Percentiles rank a stretch among this genome's conserved stretches.
phyloP scores from a whole-genome alignment of 345 rosid genomes.

The Melaleuca quinquenervia region DNA sequence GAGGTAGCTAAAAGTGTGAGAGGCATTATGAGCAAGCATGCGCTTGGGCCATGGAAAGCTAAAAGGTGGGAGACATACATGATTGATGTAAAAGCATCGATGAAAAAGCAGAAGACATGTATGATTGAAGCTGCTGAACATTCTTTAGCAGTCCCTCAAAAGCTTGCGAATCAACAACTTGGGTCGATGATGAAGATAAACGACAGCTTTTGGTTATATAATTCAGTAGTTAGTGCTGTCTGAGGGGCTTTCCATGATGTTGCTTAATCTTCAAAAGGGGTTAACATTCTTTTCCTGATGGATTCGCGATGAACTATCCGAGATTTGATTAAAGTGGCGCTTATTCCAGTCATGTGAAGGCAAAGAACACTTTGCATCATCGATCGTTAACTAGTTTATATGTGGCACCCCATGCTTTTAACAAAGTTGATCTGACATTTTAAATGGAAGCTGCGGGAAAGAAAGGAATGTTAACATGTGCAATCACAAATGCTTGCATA shows the following conservation, averaged over 20 bases:
- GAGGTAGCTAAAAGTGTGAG: neutral
- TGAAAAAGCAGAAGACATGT: conserved; percentile 11
- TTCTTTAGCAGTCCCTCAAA: conserved; percentile 10
- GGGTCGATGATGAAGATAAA: neutral
- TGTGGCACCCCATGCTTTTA: neutral
- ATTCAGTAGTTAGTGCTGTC: neutral
- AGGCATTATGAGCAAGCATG: conserved; percentile 34
- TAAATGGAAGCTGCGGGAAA: neutral
- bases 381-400: neutral
- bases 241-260: neutral
- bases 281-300: neutral
- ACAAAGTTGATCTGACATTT: neutral
- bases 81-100: conserved; percentile 21
- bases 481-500: neutral
- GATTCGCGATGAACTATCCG: neutral
- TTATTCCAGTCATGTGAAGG: conserved; percentile 42
- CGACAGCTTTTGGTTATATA: neutral
- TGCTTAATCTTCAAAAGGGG: neutral
- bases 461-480: neutral
- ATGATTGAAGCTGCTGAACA: conserved; percentile 16
- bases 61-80: conserved; percentile 22
- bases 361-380: neutral
- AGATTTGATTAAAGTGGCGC: conserved; percentile 14
- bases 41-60: conserved; percentile 16
- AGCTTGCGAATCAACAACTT: conserved; percentile 6